phyloP scores from a whole-genome alignment of 768 basidiomycete species.

The Tremella mesenterica region DNA sequence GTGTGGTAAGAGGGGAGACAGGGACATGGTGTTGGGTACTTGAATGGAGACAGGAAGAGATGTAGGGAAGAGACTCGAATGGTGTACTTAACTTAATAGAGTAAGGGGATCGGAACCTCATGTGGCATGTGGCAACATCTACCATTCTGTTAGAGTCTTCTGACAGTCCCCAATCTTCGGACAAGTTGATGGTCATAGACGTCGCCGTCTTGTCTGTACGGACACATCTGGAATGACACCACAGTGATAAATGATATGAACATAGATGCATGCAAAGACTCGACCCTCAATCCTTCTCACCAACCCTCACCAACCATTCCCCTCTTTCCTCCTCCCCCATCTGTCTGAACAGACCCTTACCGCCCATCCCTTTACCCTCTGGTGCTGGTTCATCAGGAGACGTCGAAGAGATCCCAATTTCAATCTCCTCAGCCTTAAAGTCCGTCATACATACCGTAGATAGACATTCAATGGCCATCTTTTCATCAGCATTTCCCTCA shows the following conservation, averaged over 20 bases:
- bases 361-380: constrained; percentile 48
- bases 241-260: too few relatives aligned
- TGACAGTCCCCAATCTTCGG: too few relatives aligned
- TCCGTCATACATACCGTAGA: constrained; percentile 91
- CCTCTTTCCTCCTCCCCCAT: constrained; percentile 46
- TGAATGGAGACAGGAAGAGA: too few relatives aligned
- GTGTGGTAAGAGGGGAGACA: too few relatives aligned
- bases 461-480: constrained; percentile 92
- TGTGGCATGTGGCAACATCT: too few relatives aligned
- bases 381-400: constrained; percentile 56
- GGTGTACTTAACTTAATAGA: too few relatives aligned
- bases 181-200: neutral
- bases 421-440: constrained; percentile 90
- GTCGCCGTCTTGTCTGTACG: too few relatives aligned
- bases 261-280: neutral
- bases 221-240: too few relatives aligned
- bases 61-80: too few relatives aligned
- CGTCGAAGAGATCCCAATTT: constrained; percentile 83
- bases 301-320: constrained; percentile 46
- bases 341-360: constrained; percentile 41
- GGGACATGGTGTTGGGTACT: too few relatives aligned
- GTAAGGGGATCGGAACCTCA: too few relatives aligned
- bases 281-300: constrained; percentile 48
- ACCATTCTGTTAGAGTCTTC: too few relatives aligned
- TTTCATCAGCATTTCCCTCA: constrained; percentile 4